Conservation (phyloP, 2,329 filamentous ascomycete genomes). For the Colletotrichum gigasporum region DNA sequence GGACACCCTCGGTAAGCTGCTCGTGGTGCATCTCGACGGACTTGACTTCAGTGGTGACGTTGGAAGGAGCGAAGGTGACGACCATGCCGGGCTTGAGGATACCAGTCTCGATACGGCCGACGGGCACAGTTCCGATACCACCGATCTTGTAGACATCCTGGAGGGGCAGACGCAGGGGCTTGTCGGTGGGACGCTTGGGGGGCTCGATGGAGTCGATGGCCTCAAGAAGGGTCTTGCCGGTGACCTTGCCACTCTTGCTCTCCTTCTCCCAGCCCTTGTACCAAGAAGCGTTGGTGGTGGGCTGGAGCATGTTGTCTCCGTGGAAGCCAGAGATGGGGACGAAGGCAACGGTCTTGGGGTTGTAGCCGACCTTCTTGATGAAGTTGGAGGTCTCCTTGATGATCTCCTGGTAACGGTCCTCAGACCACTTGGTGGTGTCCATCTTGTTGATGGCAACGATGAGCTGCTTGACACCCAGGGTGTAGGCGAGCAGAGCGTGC, state of each 20-base stretch:
- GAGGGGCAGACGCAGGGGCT: constrained; percentile 99
- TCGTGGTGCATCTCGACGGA: constrained; percentile 99
- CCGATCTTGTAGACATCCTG: constrained; percentile 99
- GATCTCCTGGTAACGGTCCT: constrained; percentile 97
- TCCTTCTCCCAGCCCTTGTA: constrained; percentile 99
- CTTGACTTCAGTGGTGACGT: constrained; percentile 99
- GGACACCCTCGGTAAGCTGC: constrained; percentile 93
- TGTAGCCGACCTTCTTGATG: constrained; percentile 99
- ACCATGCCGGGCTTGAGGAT: constrained; percentile 90
- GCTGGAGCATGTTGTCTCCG: constrained; percentile 99
- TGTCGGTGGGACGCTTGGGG: constrained; percentile 93
- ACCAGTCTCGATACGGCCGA: constrained; percentile 99
- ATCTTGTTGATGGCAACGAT: constrained; percentile 99
- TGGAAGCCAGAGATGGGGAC: constrained; percentile 99
- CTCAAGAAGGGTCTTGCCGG: constrained; percentile 98
- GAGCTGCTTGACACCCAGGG: constrained; percentile 99
- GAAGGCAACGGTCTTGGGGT: constrained; percentile 98
- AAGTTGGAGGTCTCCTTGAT: constrained; percentile 99
- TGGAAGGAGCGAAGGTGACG: constrained; percentile 97
- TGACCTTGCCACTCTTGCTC: constrained; percentile 85
- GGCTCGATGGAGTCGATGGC: constrained; percentile 97
- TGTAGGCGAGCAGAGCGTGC: constrained; percentile 99
- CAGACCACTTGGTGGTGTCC: constrained; percentile 99
- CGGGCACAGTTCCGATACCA: constrained; percentile 99
- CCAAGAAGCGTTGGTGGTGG: constrained; percentile 95